These are phyloP conservation scores for Boletus reticuloceps DNA, from an alignment of 768 basidiomycete genomes.

Conservation along the genomic window DNA sequence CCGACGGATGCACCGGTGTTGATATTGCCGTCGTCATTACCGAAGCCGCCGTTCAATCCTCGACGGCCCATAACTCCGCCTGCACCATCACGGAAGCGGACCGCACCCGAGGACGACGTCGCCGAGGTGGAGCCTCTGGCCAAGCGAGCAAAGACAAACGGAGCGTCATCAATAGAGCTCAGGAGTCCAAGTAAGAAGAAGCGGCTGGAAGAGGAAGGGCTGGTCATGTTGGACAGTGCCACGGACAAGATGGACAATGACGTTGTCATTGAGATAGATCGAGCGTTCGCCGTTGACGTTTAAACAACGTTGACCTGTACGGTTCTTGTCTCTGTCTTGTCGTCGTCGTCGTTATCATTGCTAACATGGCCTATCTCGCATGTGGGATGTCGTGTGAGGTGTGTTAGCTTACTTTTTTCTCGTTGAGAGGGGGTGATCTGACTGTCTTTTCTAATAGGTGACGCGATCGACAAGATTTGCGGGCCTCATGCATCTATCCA, in stretches of 20 bases:
- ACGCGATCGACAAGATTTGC: no score
- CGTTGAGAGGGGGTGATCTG: no score
- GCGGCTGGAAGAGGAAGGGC: slow-evolving; percentile 69
- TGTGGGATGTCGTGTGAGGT: no score
- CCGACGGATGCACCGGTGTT: slow-evolving; percentile 48
- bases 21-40: slow-evolving; percentile 65
- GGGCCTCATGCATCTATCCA: no score
- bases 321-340: no score
- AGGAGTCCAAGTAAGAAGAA: slow-evolving; percentile 63
- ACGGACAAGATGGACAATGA: slow-evolving; percentile 54
- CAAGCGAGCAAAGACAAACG: slow-evolving; percentile 49
- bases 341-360: no score
- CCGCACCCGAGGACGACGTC: slow-evolving; percentile 56
- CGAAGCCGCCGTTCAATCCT: slow-evolving; percentile 47
- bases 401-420: no score
- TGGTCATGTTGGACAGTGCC: slow-evolving; percentile 61
- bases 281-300: slow-evolving; percentile 11
- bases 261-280: slow-evolving; percentile 53
- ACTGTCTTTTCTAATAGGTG: no score
- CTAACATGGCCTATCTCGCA: no score
- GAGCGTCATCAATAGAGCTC: slow-evolving; percentile 14
- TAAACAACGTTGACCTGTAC: no score
- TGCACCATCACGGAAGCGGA: slow-evolving; percentile 54
- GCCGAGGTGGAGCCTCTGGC: slow-evolving; percentile 54
- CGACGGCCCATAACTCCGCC: slow-evolving; percentile 38